A percentile compares a stretch with the other conserved stretches of the same genome.
Evolutionary conservation across 805 yeast species (phyloP).

Genomic region (Saturnispora mendoncae): DNA sequence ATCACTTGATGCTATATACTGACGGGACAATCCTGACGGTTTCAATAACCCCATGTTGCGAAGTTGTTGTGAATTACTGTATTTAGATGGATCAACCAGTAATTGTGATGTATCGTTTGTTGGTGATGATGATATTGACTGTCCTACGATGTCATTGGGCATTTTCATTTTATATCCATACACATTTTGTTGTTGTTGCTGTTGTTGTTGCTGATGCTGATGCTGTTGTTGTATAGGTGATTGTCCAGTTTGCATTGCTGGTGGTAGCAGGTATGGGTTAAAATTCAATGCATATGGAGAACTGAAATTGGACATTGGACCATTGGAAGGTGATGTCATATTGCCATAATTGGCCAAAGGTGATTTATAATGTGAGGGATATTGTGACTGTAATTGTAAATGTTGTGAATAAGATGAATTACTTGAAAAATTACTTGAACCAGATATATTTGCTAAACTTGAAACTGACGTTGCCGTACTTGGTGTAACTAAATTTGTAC

Average conservation of each 20-base stretch:
- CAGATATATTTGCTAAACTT: neutral
- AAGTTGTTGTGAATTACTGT: neutral
- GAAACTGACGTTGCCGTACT: constrained; percentile 6
- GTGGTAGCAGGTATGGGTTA: neutral
- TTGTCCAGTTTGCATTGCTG: too few relatives aligned
- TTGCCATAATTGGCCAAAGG: neutral
- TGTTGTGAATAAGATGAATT: constrained; percentile 9
- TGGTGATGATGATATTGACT: neutral
- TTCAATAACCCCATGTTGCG: neutral
- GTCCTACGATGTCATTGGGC: neutral
- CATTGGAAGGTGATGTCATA: neutral
- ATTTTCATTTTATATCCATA: neutral
- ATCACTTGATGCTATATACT: neutral
- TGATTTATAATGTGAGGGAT: neutral
- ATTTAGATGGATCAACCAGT: neutral
- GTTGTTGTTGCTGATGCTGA: neutral
- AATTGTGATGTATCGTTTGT: neutral
- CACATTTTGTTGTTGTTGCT: neutral
- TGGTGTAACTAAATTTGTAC: constrained; percentile 8
- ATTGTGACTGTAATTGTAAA: constrained; percentile 1
- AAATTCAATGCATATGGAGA: constrained; percentile 8
- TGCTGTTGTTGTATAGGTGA: neutral
- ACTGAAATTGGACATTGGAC: neutral
- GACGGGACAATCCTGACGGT: neutral
- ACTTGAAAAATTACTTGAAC: constrained; percentile 1